Percentiles rank a stretch among this genome's conserved stretches.
phyloP scores from a whole-genome alignment of 768 basidiomycete genomes.

The Terana coerulea region DNA sequence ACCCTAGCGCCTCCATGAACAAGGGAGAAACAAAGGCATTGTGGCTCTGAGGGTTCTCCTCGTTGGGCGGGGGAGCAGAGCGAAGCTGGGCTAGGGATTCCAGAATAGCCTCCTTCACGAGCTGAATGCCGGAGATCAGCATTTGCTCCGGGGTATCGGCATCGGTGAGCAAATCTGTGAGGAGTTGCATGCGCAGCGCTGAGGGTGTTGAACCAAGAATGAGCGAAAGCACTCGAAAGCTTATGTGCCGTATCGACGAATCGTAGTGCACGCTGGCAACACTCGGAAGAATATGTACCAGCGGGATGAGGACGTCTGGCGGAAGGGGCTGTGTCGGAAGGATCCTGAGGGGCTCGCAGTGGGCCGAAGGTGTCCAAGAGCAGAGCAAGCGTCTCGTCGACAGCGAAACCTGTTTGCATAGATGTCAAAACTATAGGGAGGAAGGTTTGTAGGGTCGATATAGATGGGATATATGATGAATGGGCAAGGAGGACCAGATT shows the following conservation, averaged over 20 bases:
- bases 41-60: too few species aligned
- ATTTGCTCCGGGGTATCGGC: conserved; percentile 56
- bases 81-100: conserved; percentile 38
- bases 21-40: conserved; percentile 52
- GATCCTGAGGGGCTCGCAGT: conserved; percentile 11
- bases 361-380: conserved; percentile 37
- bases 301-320: conserved; percentile 43
- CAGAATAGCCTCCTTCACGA: conserved; percentile 65
- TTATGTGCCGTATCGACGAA: conserved; percentile 51
- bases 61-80: conserved; percentile 1
- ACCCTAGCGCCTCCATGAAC: conserved; percentile 56
- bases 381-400: conserved; percentile 61
- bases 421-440: conserved; percentile 24
- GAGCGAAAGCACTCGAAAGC: conserved; percentile 56
- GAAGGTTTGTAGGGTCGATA: conserved; percentile 14
- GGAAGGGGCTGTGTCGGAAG: conserved; percentile 25
- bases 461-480: conserved; percentile 10
- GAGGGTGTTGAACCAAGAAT: conserved; percentile 47
- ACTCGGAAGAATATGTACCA: conserved; percentile 47
- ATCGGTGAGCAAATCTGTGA: conserved; percentile 47
- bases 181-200: conserved; percentile 46
- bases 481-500: conserved; percentile 27
- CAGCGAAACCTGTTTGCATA: conserved; percentile 47
- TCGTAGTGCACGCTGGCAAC: conserved; percentile 64
- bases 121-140: conserved; percentile 61